Evolutionary conservation across 306 rosid species (phyloP), one percentile per base, ranked within the genome.

Genomic region (Neltuma alba): DNA sequence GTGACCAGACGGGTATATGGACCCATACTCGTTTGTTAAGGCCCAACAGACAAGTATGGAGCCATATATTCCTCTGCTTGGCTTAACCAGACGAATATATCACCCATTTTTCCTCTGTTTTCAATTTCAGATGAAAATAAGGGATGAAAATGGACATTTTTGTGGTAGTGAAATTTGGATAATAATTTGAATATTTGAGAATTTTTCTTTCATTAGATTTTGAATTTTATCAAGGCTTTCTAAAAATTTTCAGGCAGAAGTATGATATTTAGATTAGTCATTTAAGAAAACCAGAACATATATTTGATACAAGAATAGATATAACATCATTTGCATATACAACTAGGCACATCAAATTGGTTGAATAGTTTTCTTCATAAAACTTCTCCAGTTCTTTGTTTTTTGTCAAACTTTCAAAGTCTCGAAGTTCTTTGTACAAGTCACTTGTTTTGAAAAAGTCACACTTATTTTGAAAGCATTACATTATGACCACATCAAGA

Each of bases 401-500:
- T 84, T 89, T 94, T 27, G 98, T 81, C 79, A 86, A 82, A 91
- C 95, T 82, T 91, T 97, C 97, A 94, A 85, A 54, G 98, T 94
- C 34, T 94, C 97, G 97, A 92, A 91, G 76, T 85, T 94, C 78
- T 97, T 97, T 94, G 67, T 13, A 70, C 7, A n/a, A n/a, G n/a
- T n/a, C n/a, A n/a, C n/a, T n/a, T n/a, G n/a, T n/a, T n/a, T n/a
- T n/a, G n/a, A n/a, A n/a, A n/a, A 70, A 83, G 34, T 28, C 34
- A 52, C 12, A 18, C 42, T 21, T 74, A 69, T 54, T 80, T 55
- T 4, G 36, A 38, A 81, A 52, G 70, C 60, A 77, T 34, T 23
- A 62, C n/a, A n/a, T n/a, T n/a, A n/a, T n/a, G n/a, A n/a, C n/a
- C n/a, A n/a, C n/a, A n/a, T n/a, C n/a, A n/a, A n/a, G n/a, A n/a